Percentiles rank a stretch among this genome's conserved stretches.
phyloP scores from a whole-genome alignment of 2,329 filamentous ascomycete genomes.

The Ceratocystis ficicola region DNA sequence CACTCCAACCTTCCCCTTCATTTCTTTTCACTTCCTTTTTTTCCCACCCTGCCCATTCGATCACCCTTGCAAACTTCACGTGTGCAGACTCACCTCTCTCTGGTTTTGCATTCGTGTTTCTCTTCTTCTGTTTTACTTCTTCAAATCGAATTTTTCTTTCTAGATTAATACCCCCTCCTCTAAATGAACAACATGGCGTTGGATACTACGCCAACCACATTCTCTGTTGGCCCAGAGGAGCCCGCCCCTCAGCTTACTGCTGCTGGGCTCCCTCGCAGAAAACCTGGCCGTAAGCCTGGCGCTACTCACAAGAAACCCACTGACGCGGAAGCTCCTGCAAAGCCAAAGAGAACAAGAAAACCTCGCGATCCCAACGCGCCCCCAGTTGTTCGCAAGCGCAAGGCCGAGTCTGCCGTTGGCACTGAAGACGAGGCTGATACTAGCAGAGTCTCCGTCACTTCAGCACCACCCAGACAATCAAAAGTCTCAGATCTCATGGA shows the following conservation, averaged over 20 bases:
- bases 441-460: slow-evolving; percentile 29
- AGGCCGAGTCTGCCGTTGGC: slow-evolving; percentile 35
- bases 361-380: slow-evolving; percentile 48
- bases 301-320: slow-evolving; percentile 37
- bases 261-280: slow-evolving; percentile 48
- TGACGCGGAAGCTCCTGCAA: slow-evolving; percentile 31
- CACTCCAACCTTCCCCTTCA: not conserved
- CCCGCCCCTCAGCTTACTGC: slow-evolving; percentile 41
- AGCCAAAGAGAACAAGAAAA: slow-evolving; percentile 40
- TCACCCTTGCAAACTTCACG: slow-evolving; percentile 15
- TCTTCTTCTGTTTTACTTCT: slow-evolving; percentile 16
- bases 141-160: slow-evolving; percentile 8
- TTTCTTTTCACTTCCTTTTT: slow-evolving; percentile 1
- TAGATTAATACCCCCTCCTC: not conserved
- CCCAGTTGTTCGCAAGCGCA: slow-evolving; percentile 44
- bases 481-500: slow-evolving; percentile 33
- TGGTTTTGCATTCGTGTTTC: slow-evolving; percentile 7
- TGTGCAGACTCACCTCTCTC: not conserved
- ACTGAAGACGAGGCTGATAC: slow-evolving; percentile 30
- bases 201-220: slow-evolving; percentile 28
- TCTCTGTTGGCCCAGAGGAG: slow-evolving; percentile 30
- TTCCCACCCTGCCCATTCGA: not conserved
- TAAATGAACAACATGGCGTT: slow-evolving; percentile 39
- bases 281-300: slow-evolving; percentile 54
- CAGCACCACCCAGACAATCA: slow-evolving; percentile 29